These are phyloP conservation scores for Sugiyamaella neomexicana DNA, from an alignment of 1,139 yeast genomes.

Conservation along the genomic window DNA sequence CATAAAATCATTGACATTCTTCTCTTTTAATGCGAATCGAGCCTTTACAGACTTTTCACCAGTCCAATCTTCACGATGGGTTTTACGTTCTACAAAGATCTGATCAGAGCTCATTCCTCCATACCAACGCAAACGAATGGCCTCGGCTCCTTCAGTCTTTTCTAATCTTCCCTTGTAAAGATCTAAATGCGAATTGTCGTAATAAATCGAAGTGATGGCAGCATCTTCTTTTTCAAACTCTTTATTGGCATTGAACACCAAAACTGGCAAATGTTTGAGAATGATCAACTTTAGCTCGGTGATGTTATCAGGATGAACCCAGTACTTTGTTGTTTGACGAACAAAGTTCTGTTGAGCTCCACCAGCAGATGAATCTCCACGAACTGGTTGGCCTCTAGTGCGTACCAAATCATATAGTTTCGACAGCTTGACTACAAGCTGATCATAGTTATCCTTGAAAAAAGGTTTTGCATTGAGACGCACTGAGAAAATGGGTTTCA, in stretches of 20 bases:
- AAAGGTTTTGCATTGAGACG: constrained; percentile 91
- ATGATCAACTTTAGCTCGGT: constrained; percentile 94
- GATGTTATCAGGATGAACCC: constrained; percentile 99
- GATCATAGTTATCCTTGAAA: constrained; percentile 91
- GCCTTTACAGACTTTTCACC: constrained; percentile 99
- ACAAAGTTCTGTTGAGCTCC: constrained; percentile 97
- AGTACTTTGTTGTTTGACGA: constrained; percentile 95
- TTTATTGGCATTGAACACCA: constrained; percentile 93
- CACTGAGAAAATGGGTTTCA: constrained; percentile 90
- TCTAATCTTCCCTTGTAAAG: constrained; percentile 90
- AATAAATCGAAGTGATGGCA: constrained; percentile 95
- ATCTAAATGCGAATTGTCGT: constrained; percentile 85
- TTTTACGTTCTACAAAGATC: constrained; percentile 93
- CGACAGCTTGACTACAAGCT: constrained; percentile 82
- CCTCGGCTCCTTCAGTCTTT: constrained; percentile 98
- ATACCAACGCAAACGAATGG: constrained; percentile 96
- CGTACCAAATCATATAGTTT: constrained; percentile 88
- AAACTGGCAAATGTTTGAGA: constrained; percentile 90
- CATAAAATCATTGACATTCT: constrained; percentile 80
- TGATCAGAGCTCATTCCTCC: constrained; percentile 95
- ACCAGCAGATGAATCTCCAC: constrained; percentile 95
- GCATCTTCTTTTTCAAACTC: constrained; percentile 93
- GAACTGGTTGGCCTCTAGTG: constrained; percentile 91
- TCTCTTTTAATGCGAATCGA: constrained; percentile 87
- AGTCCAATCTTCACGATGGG: constrained; percentile 99